Evolutionary conservation across 352 stramenopile genomes (phyloP).

Genomic region (Elongisporangium senticosum): DNA sequence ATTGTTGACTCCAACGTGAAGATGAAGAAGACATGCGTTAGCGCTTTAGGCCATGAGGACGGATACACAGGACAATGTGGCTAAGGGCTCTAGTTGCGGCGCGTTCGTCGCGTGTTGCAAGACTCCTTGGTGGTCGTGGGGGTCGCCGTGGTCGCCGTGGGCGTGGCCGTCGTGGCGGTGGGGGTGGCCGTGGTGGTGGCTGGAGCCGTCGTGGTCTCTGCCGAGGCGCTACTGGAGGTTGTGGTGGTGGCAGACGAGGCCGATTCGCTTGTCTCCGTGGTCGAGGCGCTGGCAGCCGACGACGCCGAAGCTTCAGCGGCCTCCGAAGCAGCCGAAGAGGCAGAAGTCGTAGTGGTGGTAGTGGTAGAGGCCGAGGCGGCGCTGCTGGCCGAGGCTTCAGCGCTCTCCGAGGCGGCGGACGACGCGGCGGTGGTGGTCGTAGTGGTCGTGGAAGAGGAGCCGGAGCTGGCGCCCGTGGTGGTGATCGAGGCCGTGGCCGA

Average conservation of each 20-base stretch:
- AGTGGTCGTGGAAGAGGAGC: background rate
- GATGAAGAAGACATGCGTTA: too few relatives aligned
- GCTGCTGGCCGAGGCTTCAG: background rate
- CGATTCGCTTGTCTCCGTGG: background rate
- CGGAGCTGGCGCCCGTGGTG: background rate
- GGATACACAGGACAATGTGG: background rate
- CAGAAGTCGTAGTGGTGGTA: background rate
- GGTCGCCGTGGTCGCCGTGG: background rate
- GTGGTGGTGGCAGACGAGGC: background rate
- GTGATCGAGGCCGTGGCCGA: conserved; percentile 23
- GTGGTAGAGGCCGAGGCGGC: background rate
- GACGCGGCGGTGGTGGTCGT: conserved; percentile 1
- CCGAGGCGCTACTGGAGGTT: background rate
- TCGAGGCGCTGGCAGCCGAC: background rate
- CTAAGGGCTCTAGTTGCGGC: background rate
- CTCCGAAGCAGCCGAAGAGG: background rate
- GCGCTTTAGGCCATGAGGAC: too few relatives aligned
- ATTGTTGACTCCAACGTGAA: background rate
- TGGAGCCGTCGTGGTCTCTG: background rate
- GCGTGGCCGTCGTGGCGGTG: background rate
- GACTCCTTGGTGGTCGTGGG: background rate
- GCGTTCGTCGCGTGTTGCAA: background rate
- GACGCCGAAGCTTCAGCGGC: background rate
- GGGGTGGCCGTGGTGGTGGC: background rate
- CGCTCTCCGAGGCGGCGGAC: background rate